Evolutionary conservation across 805 yeast genomes (phyloP).

Genomic region (Candida corydali): DNA sequence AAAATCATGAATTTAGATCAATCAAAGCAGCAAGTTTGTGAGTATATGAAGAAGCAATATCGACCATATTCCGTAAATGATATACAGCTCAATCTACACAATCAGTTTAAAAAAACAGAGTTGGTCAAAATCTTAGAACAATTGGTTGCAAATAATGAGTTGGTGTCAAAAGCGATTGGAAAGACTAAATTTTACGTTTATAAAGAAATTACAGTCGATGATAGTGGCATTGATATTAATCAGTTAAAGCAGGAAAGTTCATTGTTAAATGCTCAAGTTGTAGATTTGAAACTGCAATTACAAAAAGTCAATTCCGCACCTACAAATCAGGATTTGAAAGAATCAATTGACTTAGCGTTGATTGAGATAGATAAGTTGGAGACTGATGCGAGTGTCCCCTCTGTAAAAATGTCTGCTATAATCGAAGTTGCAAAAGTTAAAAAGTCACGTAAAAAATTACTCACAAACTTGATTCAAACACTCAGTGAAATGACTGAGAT

Average conservation of each 20-base stretch:
- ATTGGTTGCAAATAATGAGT: constrained; percentile 26
- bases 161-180: constrained; percentile 40
- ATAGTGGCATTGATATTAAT: neutral
- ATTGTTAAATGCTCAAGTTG: neutral
- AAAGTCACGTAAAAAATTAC: constrained; percentile 6
- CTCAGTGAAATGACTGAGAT: constrained; percentile 8
- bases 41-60: constrained; percentile 40
- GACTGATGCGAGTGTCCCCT: neutral
- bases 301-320: constrained; percentile 4
- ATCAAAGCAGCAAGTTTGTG: constrained; percentile 29
- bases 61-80: constrained; percentile 48
- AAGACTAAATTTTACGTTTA: constrained; percentile 42
- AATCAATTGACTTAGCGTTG: neutral
- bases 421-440: constrained; percentile 1
- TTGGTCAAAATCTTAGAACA: constrained; percentile 33
- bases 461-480: constrained; percentile 8
- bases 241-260: neutral
- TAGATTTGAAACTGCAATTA: constrained; percentile 2
- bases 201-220: constrained; percentile 21
- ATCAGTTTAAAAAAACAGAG: constrained; percentile 28
- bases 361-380: neutral
- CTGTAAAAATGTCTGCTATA: neutral
- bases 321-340: constrained; percentile 3
- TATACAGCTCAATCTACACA: constrained; percentile 42
- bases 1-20: constrained; percentile 8